phyloP scores from a whole-genome alignment of 345 rosid genomes.

The Eucalyptus rudis region DNA sequence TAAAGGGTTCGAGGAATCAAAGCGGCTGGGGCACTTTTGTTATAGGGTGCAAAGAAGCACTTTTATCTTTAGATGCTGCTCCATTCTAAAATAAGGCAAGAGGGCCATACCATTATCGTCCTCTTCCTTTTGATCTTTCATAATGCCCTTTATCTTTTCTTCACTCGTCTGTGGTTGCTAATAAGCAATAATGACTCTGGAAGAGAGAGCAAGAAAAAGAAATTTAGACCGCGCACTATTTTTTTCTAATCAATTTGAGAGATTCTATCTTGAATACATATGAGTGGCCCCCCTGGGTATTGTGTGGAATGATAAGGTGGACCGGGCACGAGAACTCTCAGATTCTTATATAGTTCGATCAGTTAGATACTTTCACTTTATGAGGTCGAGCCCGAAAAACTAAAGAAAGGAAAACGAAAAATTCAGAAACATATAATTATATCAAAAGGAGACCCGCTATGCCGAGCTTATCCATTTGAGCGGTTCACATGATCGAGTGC shows the following conservation, averaged over 20 bases:
- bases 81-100: not conserved
- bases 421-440: not conserved
- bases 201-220: not conserved
- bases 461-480: not conserved
- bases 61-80: not conserved
- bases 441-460: not conserved
- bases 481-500: not conserved
- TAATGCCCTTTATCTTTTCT: not conserved
- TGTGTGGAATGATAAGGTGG: not conserved
- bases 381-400: not conserved
- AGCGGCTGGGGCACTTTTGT: not conserved
- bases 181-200: not conserved
- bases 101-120: conserved; percentile 14
- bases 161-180: conserved; percentile 1
- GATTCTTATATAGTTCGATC: not conserved
- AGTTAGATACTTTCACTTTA: not conserved
- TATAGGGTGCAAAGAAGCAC: not conserved
- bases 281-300: not conserved
- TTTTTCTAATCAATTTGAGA: not conserved
- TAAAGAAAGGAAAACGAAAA: not conserved
- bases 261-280: not conserved
- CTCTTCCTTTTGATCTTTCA: conserved; percentile 5
- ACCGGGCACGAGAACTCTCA: not conserved
- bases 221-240: not conserved
- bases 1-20: not conserved